phyloP scores from a whole-genome alignment of 139 green algal genomes.

The Deuterostichococcus epilithicus region DNA sequence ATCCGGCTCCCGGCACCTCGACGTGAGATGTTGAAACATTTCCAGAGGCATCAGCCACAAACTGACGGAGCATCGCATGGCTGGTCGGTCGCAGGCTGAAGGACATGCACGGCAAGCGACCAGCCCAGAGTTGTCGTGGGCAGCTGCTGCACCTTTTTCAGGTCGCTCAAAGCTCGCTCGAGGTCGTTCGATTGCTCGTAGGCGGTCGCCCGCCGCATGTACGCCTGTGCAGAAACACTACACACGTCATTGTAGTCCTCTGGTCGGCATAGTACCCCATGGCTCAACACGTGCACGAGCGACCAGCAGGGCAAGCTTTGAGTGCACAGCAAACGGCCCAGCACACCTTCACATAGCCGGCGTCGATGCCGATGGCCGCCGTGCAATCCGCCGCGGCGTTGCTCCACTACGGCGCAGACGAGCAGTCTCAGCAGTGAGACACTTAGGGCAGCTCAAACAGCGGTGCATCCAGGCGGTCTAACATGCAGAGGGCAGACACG shows the following conservation, averaged over 20 bases:
- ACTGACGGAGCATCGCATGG: neutral
- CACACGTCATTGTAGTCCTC: too few relatives aligned
- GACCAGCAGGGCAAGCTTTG: too few relatives aligned
- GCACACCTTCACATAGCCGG: conserved; percentile 73
- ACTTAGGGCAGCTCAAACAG: too few relatives aligned
- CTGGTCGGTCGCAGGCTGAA: neutral
- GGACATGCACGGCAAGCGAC: neutral
- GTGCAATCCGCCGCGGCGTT: conserved; percentile 48
- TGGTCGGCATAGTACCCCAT: too few relatives aligned
- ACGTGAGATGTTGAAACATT: too few relatives aligned
- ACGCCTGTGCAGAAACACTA: too few relatives aligned
- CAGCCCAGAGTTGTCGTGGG: neutral
- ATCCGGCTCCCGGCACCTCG: too few relatives aligned
- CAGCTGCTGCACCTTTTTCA: conserved; percentile 38
- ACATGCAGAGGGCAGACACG: too few relatives aligned
- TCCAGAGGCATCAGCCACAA: neutral
- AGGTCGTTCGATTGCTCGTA: conserved; percentile 79
- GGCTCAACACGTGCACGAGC: too few relatives aligned
- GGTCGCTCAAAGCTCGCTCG: conserved; percentile 75
- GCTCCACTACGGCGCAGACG: conserved; percentile 7
- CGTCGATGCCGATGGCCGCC: conserved; percentile 46
- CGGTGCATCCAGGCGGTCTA: neutral
- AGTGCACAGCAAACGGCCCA: too few relatives aligned
- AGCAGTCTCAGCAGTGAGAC: too few relatives aligned
- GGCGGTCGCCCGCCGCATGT: conserved; percentile 64